These are phyloP conservation scores for Atractiella rhizophila DNA, from an alignment of 768 basidiomycete species.

Conservation along the genomic window DNA sequence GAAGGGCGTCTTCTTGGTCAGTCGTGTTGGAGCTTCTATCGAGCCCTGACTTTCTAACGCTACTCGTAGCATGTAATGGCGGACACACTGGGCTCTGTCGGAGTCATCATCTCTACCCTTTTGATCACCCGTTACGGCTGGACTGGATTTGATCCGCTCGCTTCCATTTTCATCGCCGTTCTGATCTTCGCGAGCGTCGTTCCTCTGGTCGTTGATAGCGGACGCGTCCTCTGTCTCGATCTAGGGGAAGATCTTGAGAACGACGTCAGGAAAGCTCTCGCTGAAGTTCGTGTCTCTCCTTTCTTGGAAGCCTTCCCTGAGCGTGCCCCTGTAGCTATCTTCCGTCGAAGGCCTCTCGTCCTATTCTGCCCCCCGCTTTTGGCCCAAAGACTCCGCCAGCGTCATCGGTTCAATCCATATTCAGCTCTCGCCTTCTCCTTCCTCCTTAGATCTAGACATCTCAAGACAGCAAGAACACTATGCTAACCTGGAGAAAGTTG, in stretches of 20 bases:
- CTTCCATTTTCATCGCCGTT: conserved; percentile 80
- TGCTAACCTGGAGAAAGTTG: conserved; percentile 41
- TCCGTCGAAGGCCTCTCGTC: conserved; percentile 55
- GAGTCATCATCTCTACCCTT: conserved; percentile 87
- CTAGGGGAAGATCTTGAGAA: conserved; percentile 31
- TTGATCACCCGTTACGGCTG: conserved; percentile 89
- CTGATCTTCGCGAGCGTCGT: conserved; percentile 87
- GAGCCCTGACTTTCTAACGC: not conserved
- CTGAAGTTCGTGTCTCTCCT: conserved; percentile 18
- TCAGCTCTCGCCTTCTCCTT: conserved; percentile 42
- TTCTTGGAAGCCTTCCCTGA: not conserved
- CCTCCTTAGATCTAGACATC: conserved; percentile 28
- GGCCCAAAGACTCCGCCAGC: conserved; percentile 74
- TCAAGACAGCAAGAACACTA: conserved; percentile 29
- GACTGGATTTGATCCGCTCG: conserved; percentile 97
- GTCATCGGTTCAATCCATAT: conserved; percentile 80
- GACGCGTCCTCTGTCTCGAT: conserved; percentile 63
- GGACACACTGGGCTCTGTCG: conserved; percentile 86
- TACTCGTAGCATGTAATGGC: conserved; percentile 58
- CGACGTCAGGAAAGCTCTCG: conserved; percentile 24
- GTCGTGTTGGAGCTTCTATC: conserved; percentile 1
- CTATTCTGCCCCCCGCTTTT: conserved; percentile 61
- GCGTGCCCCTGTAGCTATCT: conserved; percentile 29
- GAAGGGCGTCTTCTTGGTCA: conserved; percentile 56
- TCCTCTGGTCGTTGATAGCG: conserved; percentile 82